Base-by-base conservation (phyloP, 176 grass and related monocot genomes). In the Puya raimondii region DNA sequence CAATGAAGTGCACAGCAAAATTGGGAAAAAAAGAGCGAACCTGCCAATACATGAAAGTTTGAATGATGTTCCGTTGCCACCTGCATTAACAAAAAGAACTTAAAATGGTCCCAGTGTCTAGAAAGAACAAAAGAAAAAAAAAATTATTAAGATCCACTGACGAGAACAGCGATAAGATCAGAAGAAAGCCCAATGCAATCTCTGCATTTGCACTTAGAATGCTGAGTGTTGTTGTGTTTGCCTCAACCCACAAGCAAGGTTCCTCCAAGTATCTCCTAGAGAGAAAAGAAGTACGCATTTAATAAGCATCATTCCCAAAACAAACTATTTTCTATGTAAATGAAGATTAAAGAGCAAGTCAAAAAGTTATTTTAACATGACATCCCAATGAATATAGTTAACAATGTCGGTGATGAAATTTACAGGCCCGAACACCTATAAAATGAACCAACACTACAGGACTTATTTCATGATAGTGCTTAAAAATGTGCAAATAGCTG, bases 1-100 rank as follows among this genome's bases (percentile, higher is more conserved):
- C 7, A 59, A 21, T 59, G 20, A 59, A 21, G 16, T 59, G 54
- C 54, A 59, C 54, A 8, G 20, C n/a, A 59, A 59, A 59, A 61
- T 42, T 2, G 15, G 54, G 54, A 59, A 59, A 21, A 21, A 10
- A 59, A 2, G 54, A 81, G 75, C 76, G 75, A 85, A 99, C 95
- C 95, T 99, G 95, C 95, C 90, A 99, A 67, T 99, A 99, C 75
- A 99, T 99, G 85, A 93, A 94, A 70, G 87, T 91, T 78, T 91
- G 90, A 76, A 99, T 90, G 83, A 80, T 73, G 84, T 80, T 93
- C 67, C 95, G 69, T 21, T 99, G 87, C 81, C 73, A 63, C 82
- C 95, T 99, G 79, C 75, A 99, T 25, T 78, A 81, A 59, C 71
- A 78, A 68, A 77, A 65, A 64, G 49, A 79, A 69, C 13, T 66